Evolutionary conservation across 2,329 filamentous ascomycete species (phyloP).

Genomic region (Colletotrichum cordylinicola): DNA sequence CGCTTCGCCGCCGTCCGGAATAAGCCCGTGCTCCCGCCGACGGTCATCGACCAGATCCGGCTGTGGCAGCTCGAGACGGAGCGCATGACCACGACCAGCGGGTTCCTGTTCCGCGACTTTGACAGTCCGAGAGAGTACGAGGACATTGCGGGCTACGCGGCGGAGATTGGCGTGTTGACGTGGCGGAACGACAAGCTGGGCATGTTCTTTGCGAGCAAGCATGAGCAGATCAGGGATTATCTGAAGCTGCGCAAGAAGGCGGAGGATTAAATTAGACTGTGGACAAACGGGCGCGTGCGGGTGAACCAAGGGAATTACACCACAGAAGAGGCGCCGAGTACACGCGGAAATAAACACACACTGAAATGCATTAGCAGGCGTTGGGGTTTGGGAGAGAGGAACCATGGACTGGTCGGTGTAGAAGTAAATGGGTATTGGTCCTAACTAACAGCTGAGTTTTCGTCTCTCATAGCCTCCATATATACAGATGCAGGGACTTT

Average conservation of each 20-base stretch:
- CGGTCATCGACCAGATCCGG: constrained; percentile 95
- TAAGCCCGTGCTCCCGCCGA: constrained; percentile 84
- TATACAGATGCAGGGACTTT: neutral
- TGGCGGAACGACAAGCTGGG: constrained; percentile 83
- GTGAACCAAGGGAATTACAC: neutral
- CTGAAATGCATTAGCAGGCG: constrained; percentile 24
- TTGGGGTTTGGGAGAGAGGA: constrained; percentile 13
- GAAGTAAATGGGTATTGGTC: constrained; percentile 17
- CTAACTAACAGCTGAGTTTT: constrained; percentile 7
- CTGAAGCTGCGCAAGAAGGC: constrained; percentile 69
- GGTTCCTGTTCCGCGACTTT: constrained; percentile 92
- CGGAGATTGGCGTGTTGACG: constrained; percentile 86
- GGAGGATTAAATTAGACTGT: constrained; percentile 28
- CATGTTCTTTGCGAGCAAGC: constrained; percentile 90
- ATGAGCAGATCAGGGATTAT: constrained; percentile 87
- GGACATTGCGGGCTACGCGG: constrained; percentile 77
- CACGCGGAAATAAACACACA: neutral
- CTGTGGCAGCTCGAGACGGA: constrained; percentile 98
- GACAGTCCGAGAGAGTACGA: constrained; percentile 73
- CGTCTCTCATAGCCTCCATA: constrained; percentile 2
- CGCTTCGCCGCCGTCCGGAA: constrained; percentile 63
- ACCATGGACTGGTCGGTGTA: neutral
- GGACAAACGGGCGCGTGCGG: neutral
- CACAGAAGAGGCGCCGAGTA: neutral
- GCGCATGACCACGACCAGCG: constrained; percentile 82